Percentiles rank a stretch among this genome's conserved stretches.
phyloP scores from a whole-genome alignment of 768 basidiomycete genomes.

The Lentinus brumalis region DNA sequence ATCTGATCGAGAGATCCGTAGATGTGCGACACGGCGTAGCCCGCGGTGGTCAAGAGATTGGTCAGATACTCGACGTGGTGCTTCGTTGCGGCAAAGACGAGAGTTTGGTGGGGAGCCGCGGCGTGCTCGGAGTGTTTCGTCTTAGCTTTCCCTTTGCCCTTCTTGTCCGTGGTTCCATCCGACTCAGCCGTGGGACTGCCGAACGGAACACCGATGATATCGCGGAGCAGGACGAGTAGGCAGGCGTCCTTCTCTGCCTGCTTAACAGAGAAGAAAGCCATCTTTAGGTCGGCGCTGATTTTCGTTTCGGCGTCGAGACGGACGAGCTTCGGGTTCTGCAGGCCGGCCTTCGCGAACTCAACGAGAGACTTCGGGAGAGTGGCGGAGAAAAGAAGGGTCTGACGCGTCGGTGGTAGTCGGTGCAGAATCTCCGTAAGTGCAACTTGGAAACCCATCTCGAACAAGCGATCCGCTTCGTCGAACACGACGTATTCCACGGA shows the following conservation, averaged over 20 bases:
- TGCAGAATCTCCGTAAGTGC: constrained; percentile 90
- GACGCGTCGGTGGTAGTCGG: constrained; percentile 83
- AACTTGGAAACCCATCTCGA: constrained; percentile 97
- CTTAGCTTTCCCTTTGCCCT: constrained; percentile 52
- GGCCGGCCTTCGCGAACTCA: constrained; percentile 97
- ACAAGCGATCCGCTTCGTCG: constrained; percentile 97
- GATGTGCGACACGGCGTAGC: constrained; percentile 90
- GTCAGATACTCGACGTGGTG: constrained; percentile 97
- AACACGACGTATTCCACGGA: constrained; percentile 91
- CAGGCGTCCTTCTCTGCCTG: constrained; percentile 94
- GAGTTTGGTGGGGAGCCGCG: constrained; percentile 83
- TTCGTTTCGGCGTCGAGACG: constrained; percentile 97
- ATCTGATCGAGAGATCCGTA: constrained; percentile 94
- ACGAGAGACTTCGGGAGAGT: constrained; percentile 95
- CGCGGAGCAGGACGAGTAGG: constrained; percentile 78
- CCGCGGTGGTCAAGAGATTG: constrained; percentile 72
- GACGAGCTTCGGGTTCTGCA: constrained; percentile 91
- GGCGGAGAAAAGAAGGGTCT: constrained; percentile 94
- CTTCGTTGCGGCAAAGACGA: constrained; percentile 95
- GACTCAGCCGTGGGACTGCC: constrained; percentile 36
- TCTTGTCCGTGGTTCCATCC: constrained; percentile 36
- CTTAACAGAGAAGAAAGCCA: constrained; percentile 94
- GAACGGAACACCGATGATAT: constrained; percentile 83
- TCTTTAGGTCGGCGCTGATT: constrained; percentile 89
- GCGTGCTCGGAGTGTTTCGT: constrained; percentile 45